Percentiles rank a stretch among this genome's conserved stretches.
Evolutionary conservation across 352 stramenopile species (phyloP).

Genomic region (Pythium aphanidermatum): DNA sequence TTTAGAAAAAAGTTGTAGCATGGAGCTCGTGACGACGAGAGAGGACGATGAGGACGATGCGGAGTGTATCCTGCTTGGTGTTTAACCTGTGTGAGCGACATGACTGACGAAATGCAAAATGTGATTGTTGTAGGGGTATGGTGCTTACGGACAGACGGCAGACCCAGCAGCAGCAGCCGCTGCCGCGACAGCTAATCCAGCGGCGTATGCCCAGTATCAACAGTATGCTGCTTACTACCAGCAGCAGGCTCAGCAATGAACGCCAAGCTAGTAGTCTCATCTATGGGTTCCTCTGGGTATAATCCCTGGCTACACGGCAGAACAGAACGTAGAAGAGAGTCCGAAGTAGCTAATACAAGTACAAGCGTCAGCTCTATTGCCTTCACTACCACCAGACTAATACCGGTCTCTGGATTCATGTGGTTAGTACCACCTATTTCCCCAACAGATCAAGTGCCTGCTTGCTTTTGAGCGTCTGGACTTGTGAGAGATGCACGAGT

Average conservation of each 20-base stretch:
- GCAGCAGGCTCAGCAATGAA: constrained; percentile 45
- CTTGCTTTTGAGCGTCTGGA: constrained; percentile 84
- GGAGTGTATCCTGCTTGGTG: constrained; percentile 17
- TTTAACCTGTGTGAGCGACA: not conserved
- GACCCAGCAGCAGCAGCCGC: constrained; percentile 11
- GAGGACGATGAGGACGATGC: constrained; percentile 5
- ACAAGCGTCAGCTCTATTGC: too few relatives aligned
- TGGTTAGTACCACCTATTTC: constrained; percentile 33
- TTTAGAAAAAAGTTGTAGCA: not conserved
- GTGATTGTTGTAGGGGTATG: constrained; percentile 41
- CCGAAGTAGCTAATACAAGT: constrained; percentile 2
- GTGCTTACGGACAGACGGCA: constrained; percentile 38
- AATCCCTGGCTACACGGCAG: too few relatives aligned
- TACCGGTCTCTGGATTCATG: not conserved
- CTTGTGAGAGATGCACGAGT: constrained; percentile 78
- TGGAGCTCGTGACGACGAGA: constrained; percentile 11
- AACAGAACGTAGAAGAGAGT: too few relatives aligned
- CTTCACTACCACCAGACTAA: too few relatives aligned
- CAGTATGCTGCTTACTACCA: constrained; percentile 69
- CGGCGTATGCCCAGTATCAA: constrained; percentile 18
- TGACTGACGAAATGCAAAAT: constrained; percentile 7
- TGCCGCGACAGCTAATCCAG: constrained; percentile 1
- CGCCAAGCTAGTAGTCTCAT: constrained; percentile 64
- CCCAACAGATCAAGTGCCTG: constrained; percentile 68
- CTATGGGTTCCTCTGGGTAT: too few relatives aligned